Evolutionary conservation across 2,329 filamentous ascomycete species (phyloP).

Genomic region (Berkeleyomyces rouxiae): DNA sequence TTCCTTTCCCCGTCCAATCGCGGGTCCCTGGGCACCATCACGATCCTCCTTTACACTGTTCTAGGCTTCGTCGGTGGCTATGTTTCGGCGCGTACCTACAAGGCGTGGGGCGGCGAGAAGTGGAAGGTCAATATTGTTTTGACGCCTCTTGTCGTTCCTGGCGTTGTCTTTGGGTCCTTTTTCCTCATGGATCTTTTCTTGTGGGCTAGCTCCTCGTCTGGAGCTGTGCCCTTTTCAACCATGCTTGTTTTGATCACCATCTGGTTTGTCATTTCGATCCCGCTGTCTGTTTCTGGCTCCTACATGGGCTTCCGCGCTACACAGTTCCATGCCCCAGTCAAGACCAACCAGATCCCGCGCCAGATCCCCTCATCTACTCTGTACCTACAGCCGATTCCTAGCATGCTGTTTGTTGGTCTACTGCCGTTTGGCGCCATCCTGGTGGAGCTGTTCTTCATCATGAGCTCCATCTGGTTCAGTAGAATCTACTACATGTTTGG

Average conservation of each 20-base stretch:
- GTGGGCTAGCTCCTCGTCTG: slow-evolving; percentile 82
- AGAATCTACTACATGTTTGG: slow-evolving; percentile 99
- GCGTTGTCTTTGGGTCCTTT: slow-evolving; percentile 70
- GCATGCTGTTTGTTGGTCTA: slow-evolving; percentile 80
- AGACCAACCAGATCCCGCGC: slow-evolving; percentile 93
- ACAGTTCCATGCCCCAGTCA: slow-evolving; percentile 61
- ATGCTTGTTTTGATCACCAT: slow-evolving; percentile 89
- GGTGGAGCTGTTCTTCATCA: slow-evolving; percentile 97
- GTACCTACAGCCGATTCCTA: slow-evolving; percentile 74
- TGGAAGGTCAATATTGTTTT: slow-evolving; percentile 90
- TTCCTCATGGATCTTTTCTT: slow-evolving; percentile 94
- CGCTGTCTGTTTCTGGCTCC: slow-evolving; percentile 73
- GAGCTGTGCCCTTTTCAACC: slow-evolving; percentile 87
- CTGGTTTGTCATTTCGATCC: slow-evolving; percentile 94
- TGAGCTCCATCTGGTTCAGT: slow-evolving; percentile 97
- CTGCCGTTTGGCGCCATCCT: slow-evolving; percentile 94
- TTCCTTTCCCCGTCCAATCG: slow-evolving; percentile 93
- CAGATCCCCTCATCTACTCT: slow-evolving; percentile 77
- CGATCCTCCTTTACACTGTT: slow-evolving; percentile 82
- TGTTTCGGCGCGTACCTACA: slow-evolving; percentile 78
- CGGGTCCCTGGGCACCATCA: slow-evolving; percentile 81
- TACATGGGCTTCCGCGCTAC: slow-evolving; percentile 78
- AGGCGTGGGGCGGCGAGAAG: slow-evolving; percentile 74
- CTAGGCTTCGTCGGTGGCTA: slow-evolving; percentile 91
- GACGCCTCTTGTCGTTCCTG: slow-evolving; percentile 74